These are phyloP conservation scores for Xanthoconium separans DNA, from an alignment of 1,284 basidiomycete genomes.

Conservation along the genomic window DNA sequence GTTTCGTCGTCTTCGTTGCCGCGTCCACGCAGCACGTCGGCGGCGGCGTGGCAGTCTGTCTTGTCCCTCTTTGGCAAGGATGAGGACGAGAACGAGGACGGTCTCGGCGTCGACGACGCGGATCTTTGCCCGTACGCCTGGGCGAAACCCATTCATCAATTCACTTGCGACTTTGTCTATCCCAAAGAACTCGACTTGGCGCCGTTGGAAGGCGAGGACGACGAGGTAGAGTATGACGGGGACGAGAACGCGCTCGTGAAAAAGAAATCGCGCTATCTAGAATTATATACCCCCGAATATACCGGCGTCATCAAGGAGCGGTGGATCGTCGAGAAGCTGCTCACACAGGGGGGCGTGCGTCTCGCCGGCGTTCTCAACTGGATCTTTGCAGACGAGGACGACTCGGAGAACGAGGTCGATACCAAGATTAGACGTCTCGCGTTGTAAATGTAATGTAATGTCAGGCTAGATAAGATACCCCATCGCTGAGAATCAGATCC, in stretches of 20 bases:
- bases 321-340: slow-evolving; percentile 76
- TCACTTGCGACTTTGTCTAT: slow-evolving; percentile 83
- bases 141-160: slow-evolving; percentile 65
- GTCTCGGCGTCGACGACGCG: slow-evolving; percentile 53
- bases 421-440: not conserved
- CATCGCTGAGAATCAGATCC: no score
- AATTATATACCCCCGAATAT: slow-evolving; percentile 87
- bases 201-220: no score
- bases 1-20: no score
- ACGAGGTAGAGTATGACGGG: slow-evolving; percentile 1
- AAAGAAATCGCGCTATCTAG: slow-evolving; percentile 46
- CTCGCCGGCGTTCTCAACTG: slow-evolving; percentile 81
- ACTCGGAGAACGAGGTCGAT: slow-evolving; percentile 1
- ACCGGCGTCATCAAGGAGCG: slow-evolving; percentile 62
- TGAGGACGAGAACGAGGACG: slow-evolving; percentile 1
- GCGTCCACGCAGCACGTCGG: no score
- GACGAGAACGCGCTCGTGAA: slow-evolving; percentile 10
- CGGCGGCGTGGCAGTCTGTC: slow-evolving; percentile 28
- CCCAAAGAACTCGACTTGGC: slow-evolving; percentile 61
- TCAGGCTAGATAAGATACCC: no score
- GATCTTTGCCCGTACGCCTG: slow-evolving; percentile 78
- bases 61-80: slow-evolving; percentile 16
- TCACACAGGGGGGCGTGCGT: slow-evolving; percentile 80
- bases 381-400: slow-evolving; percentile 47
- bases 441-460: not conserved